A percentile compares a stretch with the other conserved stretches of the same genome.
Evolutionary conservation across 768 basidiomycete genomes (phyloP).

Genomic region (Auricularia sp.): DNA sequence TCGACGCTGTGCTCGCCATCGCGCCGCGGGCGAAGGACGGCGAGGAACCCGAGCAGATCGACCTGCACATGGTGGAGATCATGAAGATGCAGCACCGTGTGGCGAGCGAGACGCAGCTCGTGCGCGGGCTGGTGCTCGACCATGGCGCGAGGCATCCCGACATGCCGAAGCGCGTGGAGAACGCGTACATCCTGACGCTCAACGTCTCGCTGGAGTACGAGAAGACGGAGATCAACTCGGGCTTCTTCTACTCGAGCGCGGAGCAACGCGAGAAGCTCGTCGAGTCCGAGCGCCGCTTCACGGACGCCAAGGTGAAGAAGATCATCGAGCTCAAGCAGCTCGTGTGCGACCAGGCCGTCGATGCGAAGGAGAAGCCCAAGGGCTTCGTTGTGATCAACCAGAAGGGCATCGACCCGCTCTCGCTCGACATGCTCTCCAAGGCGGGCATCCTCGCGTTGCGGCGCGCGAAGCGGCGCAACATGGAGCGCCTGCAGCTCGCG

Average conservation of each 20-base stretch:
- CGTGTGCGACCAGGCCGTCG: slow-evolving; percentile 89
- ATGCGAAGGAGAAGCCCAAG: slow-evolving; percentile 51
- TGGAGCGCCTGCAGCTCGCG: slow-evolving; percentile 92
- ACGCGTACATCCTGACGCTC: slow-evolving; percentile 87
- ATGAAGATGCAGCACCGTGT: slow-evolving; percentile 99
- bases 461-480: slow-evolving; percentile 94
- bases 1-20: slow-evolving; percentile 90
- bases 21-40: slow-evolving; percentile 35
- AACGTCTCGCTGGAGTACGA: slow-evolving; percentile 99
- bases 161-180: slow-evolving; percentile 97
- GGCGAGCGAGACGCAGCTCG: slow-evolving; percentile 91
- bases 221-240: slow-evolving; percentile 99
- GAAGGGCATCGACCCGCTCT: slow-evolving; percentile 97
- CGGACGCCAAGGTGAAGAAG: slow-evolving; percentile 89
- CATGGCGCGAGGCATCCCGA: slow-evolving; percentile 97
- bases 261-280: slow-evolving; percentile 98
- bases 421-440: slow-evolving; percentile 91
- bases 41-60: slow-evolving; percentile 58
- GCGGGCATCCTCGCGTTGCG: slow-evolving; percentile 91
- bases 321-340: slow-evolving; percentile 93
- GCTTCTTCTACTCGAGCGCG: slow-evolving; percentile 97
- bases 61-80: slow-evolving; percentile 97
- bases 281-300: slow-evolving; percentile 89
- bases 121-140: slow-evolving; percentile 92
- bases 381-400: slow-evolving; percentile 95